A percentile compares a stretch with the other conserved stretches of the same genome.
Evolutionary conservation across 768 basidiomycete species (phyloP).

Genomic region (Suillus luteus): DNA sequence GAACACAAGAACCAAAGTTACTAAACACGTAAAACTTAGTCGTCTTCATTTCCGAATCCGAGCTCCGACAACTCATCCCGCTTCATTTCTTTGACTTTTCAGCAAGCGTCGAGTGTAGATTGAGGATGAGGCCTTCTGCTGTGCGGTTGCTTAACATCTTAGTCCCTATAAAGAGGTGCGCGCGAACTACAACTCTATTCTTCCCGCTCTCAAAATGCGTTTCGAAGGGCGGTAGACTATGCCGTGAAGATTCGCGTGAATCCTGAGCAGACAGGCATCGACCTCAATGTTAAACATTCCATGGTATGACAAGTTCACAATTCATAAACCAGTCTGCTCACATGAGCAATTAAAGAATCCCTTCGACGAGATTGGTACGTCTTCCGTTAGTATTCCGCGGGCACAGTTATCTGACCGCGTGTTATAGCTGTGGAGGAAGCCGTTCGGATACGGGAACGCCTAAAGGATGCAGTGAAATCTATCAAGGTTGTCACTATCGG

Average conservation of each 20-base stretch:
- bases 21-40: neutral
- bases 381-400: neutral
- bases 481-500: conserved; percentile 96
- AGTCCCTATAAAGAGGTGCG: conserved; percentile 89
- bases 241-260: conserved; percentile 98
- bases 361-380: conserved; percentile 95
- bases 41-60: conserved; percentile 12
- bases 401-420: neutral
- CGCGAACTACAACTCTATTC: neutral
- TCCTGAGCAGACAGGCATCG: conserved; percentile 91
- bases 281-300: conserved; percentile 97
- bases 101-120: neutral
- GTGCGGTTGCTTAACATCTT: conserved; percentile 81
- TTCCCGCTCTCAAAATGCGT: neutral
- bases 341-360: conserved; percentile 69
- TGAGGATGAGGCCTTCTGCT: conserved; percentile 73
- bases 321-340: conserved; percentile 5
- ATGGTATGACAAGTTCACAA: conserved; percentile 63
- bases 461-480: conserved; percentile 73
- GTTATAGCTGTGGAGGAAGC: conserved; percentile 92
- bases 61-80: conserved; percentile 4
- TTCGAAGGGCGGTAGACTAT: conserved; percentile 88
- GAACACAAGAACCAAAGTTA: neutral
- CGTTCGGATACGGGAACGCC: conserved; percentile 85
- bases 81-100: neutral